Base-by-base conservation (phyloP, 1,284 basidiomycete genomes). In the Mycena citricolor region DNA sequence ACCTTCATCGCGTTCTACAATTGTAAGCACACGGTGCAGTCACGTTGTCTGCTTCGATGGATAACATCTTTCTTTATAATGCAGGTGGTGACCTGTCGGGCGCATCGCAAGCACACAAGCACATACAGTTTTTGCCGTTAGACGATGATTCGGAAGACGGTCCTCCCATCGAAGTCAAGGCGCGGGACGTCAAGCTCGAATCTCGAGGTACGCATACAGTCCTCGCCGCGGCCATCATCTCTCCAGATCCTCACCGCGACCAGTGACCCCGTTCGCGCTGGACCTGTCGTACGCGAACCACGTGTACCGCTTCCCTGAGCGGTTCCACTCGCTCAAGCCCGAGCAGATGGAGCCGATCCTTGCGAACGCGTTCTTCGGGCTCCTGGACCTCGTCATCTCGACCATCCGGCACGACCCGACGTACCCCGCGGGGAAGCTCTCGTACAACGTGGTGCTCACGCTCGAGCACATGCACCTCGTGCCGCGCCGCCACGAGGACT, bases 71-170 rank as follows among this genome's bases (percentile, higher is more conserved):
- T 19, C 24, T 32, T 36, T 35, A 7, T 16, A 22, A 30, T 44
- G 2, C 42, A 86, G 88, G 89, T 55, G 90, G 90, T 4, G 73
- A 79, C 35, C 72, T 78, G 34, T 91, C 88, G 47, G 92, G 91
- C 25, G 90, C 92, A 7, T 91, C 88, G 61, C 91, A 94, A 66
- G 71, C 76, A 2, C 91, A 93, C 66, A 90, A 94, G 56, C 91
- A 94, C 61, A 58, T 94, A 16, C 91, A 94, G 63, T 84, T 93
- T 50, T 66, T 94, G 22, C 83, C 86, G 14, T 62, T 82, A 16
- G 74, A 77, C 10, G 71, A 68, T 30, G 67, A 67, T 13, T 73
- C 75, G 32, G 81, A 69, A 16, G 74, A 76, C 33, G 82, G 80
- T 4, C 83, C 86, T 21, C 90, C 90, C 0, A 70, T 92, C 28